phyloP scores from a whole-genome alignment of 768 basidiomycete species.

The Pholiota molesta region DNA sequence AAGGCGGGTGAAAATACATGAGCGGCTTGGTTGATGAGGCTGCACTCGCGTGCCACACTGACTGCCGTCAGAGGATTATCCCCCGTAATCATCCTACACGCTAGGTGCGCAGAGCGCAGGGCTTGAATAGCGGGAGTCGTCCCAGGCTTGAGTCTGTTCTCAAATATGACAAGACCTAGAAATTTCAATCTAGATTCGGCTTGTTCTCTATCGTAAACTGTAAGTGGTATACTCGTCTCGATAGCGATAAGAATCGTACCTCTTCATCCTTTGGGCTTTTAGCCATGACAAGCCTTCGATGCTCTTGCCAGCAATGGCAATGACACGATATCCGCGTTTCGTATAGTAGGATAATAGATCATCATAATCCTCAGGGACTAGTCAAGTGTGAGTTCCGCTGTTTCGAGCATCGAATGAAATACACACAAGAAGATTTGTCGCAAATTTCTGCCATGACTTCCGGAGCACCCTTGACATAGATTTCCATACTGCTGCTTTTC shows the following conservation, averaged over 20 bases:
- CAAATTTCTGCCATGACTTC: constrained; percentile 98
- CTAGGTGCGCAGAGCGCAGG: constrained; percentile 86
- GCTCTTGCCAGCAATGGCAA: constrained; percentile 96
- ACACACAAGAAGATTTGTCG: constrained; percentile 86
- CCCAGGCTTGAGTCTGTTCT: constrained; percentile 94
- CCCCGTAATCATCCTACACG: constrained; percentile 97
- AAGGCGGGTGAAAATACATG: constrained; percentile 89
- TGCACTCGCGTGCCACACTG: constrained; percentile 94
- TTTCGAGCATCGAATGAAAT: not conserved
- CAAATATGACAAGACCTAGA: constrained; percentile 95
- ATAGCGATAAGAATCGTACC: constrained; percentile 47
- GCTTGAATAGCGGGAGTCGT: constrained; percentile 90
- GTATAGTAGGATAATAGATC: constrained; percentile 97
- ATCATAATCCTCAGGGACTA: constrained; percentile 96
- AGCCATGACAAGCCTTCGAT: constrained; percentile 95
- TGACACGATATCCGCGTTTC: constrained; percentile 94
- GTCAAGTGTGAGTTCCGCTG: not conserved
- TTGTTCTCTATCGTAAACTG: constrained; percentile 69
- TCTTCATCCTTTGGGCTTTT: constrained; percentile 94
- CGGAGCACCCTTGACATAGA: constrained; percentile 99
- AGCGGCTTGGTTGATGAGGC: constrained; percentile 82
- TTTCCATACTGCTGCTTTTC: constrained; percentile 93
- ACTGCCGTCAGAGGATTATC: constrained; percentile 97
- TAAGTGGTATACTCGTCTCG: constrained; percentile 8
- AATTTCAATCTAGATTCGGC: constrained; percentile 91